Conservation (phyloP, 2,329 filamentous ascomycete genomes). For the Pseudofabraea citricarpa region DNA sequence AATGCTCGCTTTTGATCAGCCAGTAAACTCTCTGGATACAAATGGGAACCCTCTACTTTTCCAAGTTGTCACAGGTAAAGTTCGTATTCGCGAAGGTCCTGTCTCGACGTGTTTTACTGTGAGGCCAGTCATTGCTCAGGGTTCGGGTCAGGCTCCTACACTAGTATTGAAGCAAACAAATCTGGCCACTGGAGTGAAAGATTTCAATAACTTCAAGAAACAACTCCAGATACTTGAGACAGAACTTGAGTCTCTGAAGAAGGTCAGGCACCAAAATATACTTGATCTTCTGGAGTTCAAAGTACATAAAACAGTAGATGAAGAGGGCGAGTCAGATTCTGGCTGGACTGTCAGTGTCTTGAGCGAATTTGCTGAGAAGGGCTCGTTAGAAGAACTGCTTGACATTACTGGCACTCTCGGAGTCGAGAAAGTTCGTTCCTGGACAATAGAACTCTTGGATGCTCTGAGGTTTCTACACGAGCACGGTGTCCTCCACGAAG, state of each 20-base stretch:
- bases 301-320: slow-evolving; percentile 64
- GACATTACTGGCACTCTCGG: slow-evolving; percentile 72
- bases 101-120: slow-evolving; percentile 69
- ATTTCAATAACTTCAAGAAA: slow-evolving; percentile 64
- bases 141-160: slow-evolving; percentile 48
- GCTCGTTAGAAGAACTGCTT: slow-evolving; percentile 76
- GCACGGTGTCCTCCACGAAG: slow-evolving; percentile 77
- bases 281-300: slow-evolving; percentile 80
- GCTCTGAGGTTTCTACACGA: slow-evolving; percentile 84
- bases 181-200: slow-evolving; percentile 52
- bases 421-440: slow-evolving; percentile 73
- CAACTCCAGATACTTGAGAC: slow-evolving; percentile 72
- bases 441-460: slow-evolving; percentile 89
- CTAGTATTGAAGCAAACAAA: slow-evolving; percentile 70
- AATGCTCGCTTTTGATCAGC: slow-evolving; percentile 60
- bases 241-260: slow-evolving; percentile 70
- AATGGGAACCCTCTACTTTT: slow-evolving; percentile 63
- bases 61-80: slow-evolving; percentile 65
- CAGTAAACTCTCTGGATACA: slow-evolving; percentile 57
- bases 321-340: slow-evolving; percentile 29
- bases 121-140: slow-evolving; percentile 52
- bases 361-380: slow-evolving; percentile 73
- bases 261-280: slow-evolving; percentile 70
- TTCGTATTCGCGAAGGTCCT: slow-evolving; percentile 59
- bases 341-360: slow-evolving; percentile 72